Evolutionary conservation across 306 rosid species (phyloP), one percentile per base, ranked within the genome.

Genomic region (Cucurbita argyrosperma): DNA sequence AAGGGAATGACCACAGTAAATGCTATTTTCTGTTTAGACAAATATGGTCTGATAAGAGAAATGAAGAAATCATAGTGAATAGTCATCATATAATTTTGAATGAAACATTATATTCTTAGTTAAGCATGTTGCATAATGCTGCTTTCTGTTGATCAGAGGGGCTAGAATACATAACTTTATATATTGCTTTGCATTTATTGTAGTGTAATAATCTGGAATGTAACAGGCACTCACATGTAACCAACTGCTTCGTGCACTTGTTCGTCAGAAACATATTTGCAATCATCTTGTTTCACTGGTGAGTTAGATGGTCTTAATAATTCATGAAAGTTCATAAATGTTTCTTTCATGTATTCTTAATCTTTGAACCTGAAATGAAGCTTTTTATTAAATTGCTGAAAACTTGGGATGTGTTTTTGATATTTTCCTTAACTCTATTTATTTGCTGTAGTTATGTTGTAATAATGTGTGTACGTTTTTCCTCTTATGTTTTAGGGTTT

Each of bases 191-290:
- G 18, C 42, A 7, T 47, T 47, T 47, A 49, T 49, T 47, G 12
- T 68, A 14, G 45, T 14, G 26, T 26, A 47, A 19, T 67, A 67
- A 45, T 78, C 77, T 59, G 79, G 78, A 74, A 69, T 79, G 79
- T 54, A 43, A 21, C 88, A 94, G 98, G 92, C 84, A 16, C 82
- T 90, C 60, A 89, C 96, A 49, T 94, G 98, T 77, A 76, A 77
- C 87, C 96, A 84, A 79, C 85, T 90, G 80, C 91, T 90, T 78
- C 90, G 83, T 79, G 84, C 97, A 5, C 88, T 94, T 73, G 97
- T 94, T 85, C 96, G 74, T 84, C 94, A 80, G 76, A 94, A 87
- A 80, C 90, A 86, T 84, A 87, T 90, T 73, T 90, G 98, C 78
- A 76, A 81, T 76, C 90, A 90, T 71, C 96, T 94, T 79, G 88